These are phyloP conservation scores for Lotus japonicus DNA, from an alignment of 306 rosid species.

Conservation along the genomic window DNA sequence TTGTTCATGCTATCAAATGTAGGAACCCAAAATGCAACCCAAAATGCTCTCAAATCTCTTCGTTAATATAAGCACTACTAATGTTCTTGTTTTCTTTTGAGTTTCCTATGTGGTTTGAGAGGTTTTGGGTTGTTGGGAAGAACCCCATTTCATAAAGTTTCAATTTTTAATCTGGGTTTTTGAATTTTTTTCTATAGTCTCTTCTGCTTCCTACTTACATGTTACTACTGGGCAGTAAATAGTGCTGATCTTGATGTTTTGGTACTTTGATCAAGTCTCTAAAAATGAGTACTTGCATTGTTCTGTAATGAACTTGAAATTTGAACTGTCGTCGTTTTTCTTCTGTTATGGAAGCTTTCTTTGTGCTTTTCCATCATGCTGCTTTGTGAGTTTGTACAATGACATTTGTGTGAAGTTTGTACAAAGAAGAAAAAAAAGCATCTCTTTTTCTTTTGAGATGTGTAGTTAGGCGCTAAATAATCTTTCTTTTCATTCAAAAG, in stretches of 20 bases:
- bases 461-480: too few relatives aligned
- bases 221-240: too few relatives aligned
- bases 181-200: background rate
- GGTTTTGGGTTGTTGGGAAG: background rate
- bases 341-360: background rate
- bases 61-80: background rate
- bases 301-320: background rate
- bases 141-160: conserved; percentile 4
- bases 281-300: background rate
- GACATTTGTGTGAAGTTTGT: background rate
- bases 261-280: too few relatives aligned
- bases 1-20: background rate
- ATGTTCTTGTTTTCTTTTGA: background rate
- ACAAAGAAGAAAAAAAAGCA: too few relatives aligned
- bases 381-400: background rate
- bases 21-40: background rate
- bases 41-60: background rate
- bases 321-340: background rate
- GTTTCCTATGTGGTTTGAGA: background rate
- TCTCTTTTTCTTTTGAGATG: background rate
- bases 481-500: too few relatives aligned
- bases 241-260: too few relatives aligned
- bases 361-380: background rate
- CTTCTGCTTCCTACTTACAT: background rate
- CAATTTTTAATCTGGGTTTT: background rate